Evolutionary conservation across 192 early-diverging fungal genomes (phyloP).

Genomic region (Backusella morwellensis): DNA sequence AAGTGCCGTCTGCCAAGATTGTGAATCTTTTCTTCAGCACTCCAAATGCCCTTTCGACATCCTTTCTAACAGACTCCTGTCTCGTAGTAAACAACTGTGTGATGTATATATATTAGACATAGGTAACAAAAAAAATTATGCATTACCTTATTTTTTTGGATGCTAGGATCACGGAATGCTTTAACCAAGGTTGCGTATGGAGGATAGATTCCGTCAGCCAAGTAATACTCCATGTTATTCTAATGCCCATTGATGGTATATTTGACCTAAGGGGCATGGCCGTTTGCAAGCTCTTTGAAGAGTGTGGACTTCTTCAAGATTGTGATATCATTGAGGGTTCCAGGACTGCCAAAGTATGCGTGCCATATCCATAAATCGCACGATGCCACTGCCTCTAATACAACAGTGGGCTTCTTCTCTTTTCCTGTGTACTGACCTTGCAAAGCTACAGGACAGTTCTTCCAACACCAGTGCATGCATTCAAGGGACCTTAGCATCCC

Average conservation of each 20-base stretch:
- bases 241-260: neutral
- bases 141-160: neutral
- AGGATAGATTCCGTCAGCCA: neutral
- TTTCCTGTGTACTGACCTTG: slow-evolving; percentile 21
- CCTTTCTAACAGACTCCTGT: neutral
- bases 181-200: neutral
- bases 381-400: slow-evolving; percentile 24
- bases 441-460: neutral
- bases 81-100: neutral
- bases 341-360: slow-evolving; percentile 26
- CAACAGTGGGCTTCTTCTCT: slow-evolving; percentile 12
- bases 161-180: neutral
- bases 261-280: neutral
- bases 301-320: slow-evolving; percentile 8
- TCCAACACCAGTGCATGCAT: too few relatives aligned
- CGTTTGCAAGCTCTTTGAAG: neutral
- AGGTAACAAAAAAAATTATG: too few relatives aligned
- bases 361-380: slow-evolving; percentile 30
- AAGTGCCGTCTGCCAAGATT: neutral
- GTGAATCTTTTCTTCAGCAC: neutral
- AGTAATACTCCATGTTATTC: neutral
- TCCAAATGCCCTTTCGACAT: neutral
- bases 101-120: too few relatives aligned
- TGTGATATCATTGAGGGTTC: slow-evolving; percentile 28
- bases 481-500: too few relatives aligned